phyloP scores from a whole-genome alignment of 2,329 filamentous ascomycete species.

The Fusarium paranaense region DNA sequence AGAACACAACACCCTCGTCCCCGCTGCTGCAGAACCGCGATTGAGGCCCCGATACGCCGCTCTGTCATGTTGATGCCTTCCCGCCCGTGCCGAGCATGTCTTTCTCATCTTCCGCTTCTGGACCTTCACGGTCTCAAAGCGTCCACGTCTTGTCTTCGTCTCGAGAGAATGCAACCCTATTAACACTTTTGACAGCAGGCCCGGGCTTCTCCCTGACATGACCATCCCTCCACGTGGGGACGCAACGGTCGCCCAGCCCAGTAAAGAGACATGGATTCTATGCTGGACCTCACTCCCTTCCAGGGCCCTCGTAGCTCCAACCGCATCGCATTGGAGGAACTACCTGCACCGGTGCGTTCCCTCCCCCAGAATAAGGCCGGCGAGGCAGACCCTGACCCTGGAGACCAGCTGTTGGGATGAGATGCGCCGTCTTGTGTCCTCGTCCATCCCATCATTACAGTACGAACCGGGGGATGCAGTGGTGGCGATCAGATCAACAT shows the following conservation, averaged over 20 bases:
- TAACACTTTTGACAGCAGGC: constrained; percentile 25
- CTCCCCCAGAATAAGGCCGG: constrained; percentile 2
- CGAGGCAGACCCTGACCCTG: constrained; percentile 7
- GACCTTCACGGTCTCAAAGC: not conserved
- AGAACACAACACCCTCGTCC: not conserved
- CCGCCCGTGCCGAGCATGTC: not conserved
- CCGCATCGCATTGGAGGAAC: constrained; percentile 26
- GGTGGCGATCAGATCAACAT: constrained; percentile 21
- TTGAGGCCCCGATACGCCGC: constrained; percentile 10
- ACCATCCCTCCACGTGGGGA: constrained; percentile 22
- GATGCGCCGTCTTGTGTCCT: not conserved
- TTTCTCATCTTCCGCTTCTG: not conserved
- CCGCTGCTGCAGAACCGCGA: not conserved
- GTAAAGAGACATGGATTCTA: constrained; percentile 8
- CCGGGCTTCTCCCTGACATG: constrained; percentile 22
- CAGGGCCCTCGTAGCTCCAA: constrained; percentile 8
- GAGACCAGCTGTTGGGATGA: not conserved
- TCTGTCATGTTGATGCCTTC: not conserved
- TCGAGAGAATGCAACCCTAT: constrained; percentile 12
- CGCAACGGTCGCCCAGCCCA: constrained; percentile 16
- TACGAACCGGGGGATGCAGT: not conserved
- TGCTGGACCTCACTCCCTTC: constrained; percentile 5
- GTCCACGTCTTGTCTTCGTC: not conserved
- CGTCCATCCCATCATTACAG: not conserved
- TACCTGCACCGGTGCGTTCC: not conserved